phyloP scores from a whole-genome alignment of 768 basidiomycete species.

The Termitomyces sp. region DNA sequence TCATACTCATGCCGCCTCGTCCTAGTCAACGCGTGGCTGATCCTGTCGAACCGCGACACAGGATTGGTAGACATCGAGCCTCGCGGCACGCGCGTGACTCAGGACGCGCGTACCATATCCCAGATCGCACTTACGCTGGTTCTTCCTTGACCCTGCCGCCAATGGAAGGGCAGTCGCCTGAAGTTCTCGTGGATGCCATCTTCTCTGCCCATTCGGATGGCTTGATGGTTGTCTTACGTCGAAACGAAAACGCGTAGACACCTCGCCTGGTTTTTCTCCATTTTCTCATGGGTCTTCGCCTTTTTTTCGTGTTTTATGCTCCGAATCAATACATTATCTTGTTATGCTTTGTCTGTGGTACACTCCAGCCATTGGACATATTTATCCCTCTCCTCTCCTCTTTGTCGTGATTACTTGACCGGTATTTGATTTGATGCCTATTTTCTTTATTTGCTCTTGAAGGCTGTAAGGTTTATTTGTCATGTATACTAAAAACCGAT shows the following conservation, averaged over 20 bases:
- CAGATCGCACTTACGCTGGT: slow-evolving; percentile 8
- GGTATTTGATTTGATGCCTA: slow-evolving; percentile 1
- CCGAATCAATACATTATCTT: not conserved
- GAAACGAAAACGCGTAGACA: slow-evolving; percentile 16
- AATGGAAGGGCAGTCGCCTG: slow-evolving; percentile 23
- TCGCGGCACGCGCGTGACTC: slow-evolving; percentile 9
- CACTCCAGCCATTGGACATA: not conserved
- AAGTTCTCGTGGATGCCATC: slow-evolving; percentile 68
- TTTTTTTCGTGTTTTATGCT: not conserved
- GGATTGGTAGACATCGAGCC: slow-evolving; percentile 8
- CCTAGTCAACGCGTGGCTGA: slow-evolving; percentile 27
- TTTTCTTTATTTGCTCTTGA: not conserved
- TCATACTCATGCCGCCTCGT: not conserved
- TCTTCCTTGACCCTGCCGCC: slow-evolving; percentile 9
- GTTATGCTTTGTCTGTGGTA: not conserved
- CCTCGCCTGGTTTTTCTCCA: not conserved
- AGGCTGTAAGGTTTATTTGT: slow-evolving; percentile 4
- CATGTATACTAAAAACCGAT: not conserved
- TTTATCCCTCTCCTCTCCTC: not conserved
- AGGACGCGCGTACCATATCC: slow-evolving; percentile 10
- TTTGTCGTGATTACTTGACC: not conserved
- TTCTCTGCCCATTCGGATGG: slow-evolving; percentile 86
- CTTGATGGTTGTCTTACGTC: slow-evolving; percentile 71
- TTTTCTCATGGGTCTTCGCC: not conserved
- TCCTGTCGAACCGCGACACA: slow-evolving; percentile 16